Percentiles rank a stretch among this genome's conserved stretches.
phyloP scores from a whole-genome alignment of 2,329 filamentous ascomycete species.

The Penicillium sp. region DNA sequence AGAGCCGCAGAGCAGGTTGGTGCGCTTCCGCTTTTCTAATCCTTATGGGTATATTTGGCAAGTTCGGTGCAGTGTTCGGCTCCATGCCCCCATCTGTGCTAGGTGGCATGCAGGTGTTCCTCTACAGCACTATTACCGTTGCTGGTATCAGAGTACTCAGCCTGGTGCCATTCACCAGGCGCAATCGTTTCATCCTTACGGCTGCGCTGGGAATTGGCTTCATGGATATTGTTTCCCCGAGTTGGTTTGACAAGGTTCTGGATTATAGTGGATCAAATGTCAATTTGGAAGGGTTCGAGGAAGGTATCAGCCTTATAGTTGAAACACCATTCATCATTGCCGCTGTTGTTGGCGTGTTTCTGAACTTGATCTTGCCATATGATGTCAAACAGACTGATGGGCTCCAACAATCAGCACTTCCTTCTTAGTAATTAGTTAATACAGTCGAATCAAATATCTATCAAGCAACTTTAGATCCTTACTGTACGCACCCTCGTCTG shows the following conservation, averaged over 20 bases:
- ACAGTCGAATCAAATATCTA: not conserved
- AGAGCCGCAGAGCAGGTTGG: slow-evolving; percentile 75
- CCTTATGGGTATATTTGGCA: slow-evolving; percentile 78
- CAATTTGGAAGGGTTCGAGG: slow-evolving; percentile 64
- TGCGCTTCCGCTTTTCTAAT: slow-evolving; percentile 75
- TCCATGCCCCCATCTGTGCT: slow-evolving; percentile 69
- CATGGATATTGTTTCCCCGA: slow-evolving; percentile 65
- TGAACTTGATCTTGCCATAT: slow-evolving; percentile 24
- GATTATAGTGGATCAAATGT: slow-evolving; percentile 69
- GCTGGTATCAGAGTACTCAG: slow-evolving; percentile 76
- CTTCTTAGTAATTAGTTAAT: slow-evolving; percentile 2
- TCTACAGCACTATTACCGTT: slow-evolving; percentile 74
- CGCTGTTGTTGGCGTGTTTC: slow-evolving; percentile 28
- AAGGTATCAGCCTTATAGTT: slow-evolving; percentile 29
- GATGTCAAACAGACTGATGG: slow-evolving; percentile 2
- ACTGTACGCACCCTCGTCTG: no score
- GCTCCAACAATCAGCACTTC: slow-evolving; percentile 1
- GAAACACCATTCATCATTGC: slow-evolving; percentile 33
- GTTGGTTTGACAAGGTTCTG: slow-evolving; percentile 71
- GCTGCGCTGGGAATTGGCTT: slow-evolving; percentile 73
- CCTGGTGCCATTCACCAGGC: slow-evolving; percentile 70
- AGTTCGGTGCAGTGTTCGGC: slow-evolving; percentile 77
- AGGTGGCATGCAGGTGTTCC: slow-evolving; percentile 75
- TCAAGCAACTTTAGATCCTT: not conserved
- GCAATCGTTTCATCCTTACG: slow-evolving; percentile 80